phyloP scores from a whole-genome alignment of 495 filamentous ascomycete genomes.

The Rhizodiscina lignyota region DNA sequence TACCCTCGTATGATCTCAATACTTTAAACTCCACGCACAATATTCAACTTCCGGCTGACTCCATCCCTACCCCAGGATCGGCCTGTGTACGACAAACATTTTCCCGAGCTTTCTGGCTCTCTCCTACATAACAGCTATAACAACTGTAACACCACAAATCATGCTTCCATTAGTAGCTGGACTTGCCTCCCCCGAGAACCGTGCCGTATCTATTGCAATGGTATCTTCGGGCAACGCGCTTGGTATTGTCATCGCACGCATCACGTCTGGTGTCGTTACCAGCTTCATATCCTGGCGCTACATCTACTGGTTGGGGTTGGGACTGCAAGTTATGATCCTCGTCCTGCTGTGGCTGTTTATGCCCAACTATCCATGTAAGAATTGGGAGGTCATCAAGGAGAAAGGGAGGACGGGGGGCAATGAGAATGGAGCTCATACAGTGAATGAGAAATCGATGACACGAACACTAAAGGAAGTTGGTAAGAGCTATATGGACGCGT shows the following conservation, averaged over 20 bases:
- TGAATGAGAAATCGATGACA: no score
- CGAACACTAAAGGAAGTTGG: no score
- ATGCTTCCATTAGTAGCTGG: constrained; percentile 80
- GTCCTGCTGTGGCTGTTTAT: constrained; percentile 52
- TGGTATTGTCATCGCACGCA: constrained; percentile 59
- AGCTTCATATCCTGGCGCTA: constrained; percentile 55
- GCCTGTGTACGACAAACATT: constrained; percentile 48
- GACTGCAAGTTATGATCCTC: constrained; percentile 53
- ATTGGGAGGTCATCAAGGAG: no score
- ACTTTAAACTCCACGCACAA: no score
- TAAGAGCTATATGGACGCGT: constrained; percentile 47
- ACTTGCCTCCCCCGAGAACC: constrained; percentile 50
- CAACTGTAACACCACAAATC: constrained; percentile 72
- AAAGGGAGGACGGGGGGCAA: no score
- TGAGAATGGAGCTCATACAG: no score
- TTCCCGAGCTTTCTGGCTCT: constrained; percentile 49
- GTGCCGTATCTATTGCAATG: constrained; percentile 50
- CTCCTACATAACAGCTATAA: constrained; percentile 52
- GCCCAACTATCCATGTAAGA: constrained; percentile 66
- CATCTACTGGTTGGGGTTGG: constrained; percentile 73
- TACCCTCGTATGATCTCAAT: no score
- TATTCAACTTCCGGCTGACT: no score
- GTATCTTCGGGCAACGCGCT: constrained; percentile 65
- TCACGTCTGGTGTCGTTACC: constrained; percentile 60
- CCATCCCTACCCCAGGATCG: no score